Evolutionary conservation across 1,139 yeast genomes (phyloP).

Genomic region (Scheffersomyces lignicola): DNA sequence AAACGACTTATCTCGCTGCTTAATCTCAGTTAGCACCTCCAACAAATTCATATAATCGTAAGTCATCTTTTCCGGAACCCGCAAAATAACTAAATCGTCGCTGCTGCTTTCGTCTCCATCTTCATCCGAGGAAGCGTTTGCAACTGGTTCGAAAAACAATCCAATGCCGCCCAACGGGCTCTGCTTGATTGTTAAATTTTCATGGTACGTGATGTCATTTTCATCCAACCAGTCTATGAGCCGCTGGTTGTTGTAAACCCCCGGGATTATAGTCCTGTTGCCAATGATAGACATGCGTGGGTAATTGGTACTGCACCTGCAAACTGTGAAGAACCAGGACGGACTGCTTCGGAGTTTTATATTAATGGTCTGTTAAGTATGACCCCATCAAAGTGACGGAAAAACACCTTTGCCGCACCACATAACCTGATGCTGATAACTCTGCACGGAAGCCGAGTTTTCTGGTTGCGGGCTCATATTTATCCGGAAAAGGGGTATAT

Average conservation of each 20-base stretch:
- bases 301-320: no score
- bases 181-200: slow-evolving; percentile 17
- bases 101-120: slow-evolving; percentile 7
- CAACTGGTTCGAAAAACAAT: slow-evolving; percentile 23
- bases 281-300: no score
- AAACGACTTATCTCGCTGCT: slow-evolving; percentile 11
- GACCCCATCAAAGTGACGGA: no score
- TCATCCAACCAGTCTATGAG: slow-evolving; percentile 12
- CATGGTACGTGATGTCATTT: slow-evolving; percentile 9
- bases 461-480: no score
- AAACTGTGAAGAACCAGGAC: no score
- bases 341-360: no score
- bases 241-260: slow-evolving; percentile 17
- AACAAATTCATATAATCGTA: slow-evolving; percentile 33
- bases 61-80: slow-evolving; percentile 32
- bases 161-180: slow-evolving; percentile 39
- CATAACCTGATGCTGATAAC: no score
- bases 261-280: no score
- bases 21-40: slow-evolving; percentile 22
- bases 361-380: no score
- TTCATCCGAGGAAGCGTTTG: slow-evolving; percentile 4
- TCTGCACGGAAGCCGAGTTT: no score
- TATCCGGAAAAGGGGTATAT: no score
- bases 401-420: no score
- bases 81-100: slow-evolving; percentile 25